Evolutionary conservation across 1,284 basidiomycete species (phyloP).

Genomic region (Leccinum pachyderme): DNA sequence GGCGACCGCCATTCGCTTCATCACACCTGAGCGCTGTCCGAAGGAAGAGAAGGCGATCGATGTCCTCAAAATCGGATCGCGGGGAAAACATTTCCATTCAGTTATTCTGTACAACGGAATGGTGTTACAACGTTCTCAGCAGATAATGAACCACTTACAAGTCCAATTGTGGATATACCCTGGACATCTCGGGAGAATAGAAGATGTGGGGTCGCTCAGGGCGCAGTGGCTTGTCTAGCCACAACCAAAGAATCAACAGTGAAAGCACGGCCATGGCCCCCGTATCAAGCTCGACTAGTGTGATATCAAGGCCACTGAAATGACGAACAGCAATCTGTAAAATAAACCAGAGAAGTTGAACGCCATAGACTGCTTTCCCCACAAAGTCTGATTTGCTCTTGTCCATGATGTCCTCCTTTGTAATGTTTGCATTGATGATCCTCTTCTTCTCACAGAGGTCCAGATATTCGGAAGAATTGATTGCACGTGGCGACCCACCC

Average conservation of each 20-base stretch:
- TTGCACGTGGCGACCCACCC: background rate
- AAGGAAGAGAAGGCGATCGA: background rate
- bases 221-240: background rate
- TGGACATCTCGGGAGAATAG: background rate
- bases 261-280: background rate
- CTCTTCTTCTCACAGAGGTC: background rate
- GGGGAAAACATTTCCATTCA: background rate
- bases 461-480: background rate
- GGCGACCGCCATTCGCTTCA: no score
- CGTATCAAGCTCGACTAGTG: background rate
- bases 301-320: background rate
- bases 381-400: background rate
- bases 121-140: background rate
- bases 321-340: background rate
- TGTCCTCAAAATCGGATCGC: background rate
- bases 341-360: background rate
- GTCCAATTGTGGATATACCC: no score
- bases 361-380: background rate
- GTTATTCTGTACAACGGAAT: background rate
- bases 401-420: background rate
- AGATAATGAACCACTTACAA: background rate
- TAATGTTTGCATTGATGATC: background rate
- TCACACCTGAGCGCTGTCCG: background rate
- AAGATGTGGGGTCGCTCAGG: background rate
- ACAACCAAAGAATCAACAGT: background rate